Percentiles rank a stretch among this genome's conserved stretches.
Conservation (phyloP, 192 early-diverging fungal genomes). For the Linderina pennispora region DNA sequence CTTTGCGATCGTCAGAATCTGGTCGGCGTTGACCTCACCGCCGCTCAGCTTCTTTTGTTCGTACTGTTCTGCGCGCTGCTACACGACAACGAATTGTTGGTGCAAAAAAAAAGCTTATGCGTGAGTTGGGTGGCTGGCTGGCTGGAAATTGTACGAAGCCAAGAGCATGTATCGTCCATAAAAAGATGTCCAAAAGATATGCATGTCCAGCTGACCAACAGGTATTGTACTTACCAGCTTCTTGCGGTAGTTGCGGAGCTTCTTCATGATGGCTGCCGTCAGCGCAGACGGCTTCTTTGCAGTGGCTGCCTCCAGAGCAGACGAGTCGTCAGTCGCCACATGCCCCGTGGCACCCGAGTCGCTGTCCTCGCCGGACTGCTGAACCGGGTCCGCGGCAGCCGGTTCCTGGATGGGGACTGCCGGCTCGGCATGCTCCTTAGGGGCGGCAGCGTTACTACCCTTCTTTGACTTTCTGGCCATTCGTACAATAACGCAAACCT, state of each 20-base stretch:
- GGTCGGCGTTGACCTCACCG: neutral
- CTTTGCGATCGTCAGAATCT: neutral
- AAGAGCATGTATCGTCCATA: too few species aligned
- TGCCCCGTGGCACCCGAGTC: too few species aligned
- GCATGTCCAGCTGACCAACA: too few species aligned
- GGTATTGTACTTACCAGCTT: constrained; percentile 18
- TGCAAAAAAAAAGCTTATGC: too few species aligned
- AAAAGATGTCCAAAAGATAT: too few species aligned
- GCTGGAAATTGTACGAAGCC: too few species aligned
- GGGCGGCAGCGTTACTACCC: neutral
- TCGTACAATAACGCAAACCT: too few species aligned
- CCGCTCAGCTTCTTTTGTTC: constrained; percentile 7
- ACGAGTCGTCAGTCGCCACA: too few species aligned
- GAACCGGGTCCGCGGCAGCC: too few species aligned
- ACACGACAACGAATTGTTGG: too few species aligned
- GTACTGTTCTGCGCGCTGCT: constrained; percentile 12
- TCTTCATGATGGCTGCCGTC: constrained; percentile 5
- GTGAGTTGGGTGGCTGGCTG: too few species aligned
- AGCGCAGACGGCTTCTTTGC: neutral
- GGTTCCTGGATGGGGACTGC: too few species aligned
- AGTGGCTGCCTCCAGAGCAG: neutral
- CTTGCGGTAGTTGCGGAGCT: constrained; percentile 14
- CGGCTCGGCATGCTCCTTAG: neutral
- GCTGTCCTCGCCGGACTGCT: neutral
- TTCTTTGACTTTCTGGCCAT: constrained; percentile 4